These are phyloP conservation scores for Hordeum vulgare DNA, from an alignment of 176 grass and related monocot genomes.

Conservation along the genomic window DNA sequence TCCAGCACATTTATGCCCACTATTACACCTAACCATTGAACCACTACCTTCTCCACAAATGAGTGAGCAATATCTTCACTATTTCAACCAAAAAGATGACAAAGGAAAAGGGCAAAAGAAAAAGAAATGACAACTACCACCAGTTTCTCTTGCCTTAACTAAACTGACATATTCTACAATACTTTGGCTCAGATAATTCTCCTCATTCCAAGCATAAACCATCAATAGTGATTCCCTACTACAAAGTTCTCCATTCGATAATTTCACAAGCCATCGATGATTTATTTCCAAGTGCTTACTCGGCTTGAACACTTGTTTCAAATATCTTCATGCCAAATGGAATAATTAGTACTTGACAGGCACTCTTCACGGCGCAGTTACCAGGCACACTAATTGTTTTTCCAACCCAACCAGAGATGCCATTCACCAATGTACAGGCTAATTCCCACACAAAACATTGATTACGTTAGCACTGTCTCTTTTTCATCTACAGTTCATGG, in stretches of 20 bases:
- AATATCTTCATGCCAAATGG: not conserved
- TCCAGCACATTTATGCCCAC: constrained; percentile 37
- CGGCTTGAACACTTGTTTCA: not conserved
- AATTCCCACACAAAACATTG: not conserved
- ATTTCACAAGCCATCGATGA: not conserved
- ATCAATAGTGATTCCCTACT: not conserved
- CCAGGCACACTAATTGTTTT: not conserved
- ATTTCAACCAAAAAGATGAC: constrained; percentile 25
- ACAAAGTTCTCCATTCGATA: not conserved
- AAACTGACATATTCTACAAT: no score
- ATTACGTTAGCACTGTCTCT: not conserved
- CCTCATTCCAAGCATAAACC: not conserved
- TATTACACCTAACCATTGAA: constrained; percentile 31
- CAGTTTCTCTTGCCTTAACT: constrained; percentile 22
- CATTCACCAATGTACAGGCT: not conserved
- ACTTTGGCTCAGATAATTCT: constrained; percentile 21
- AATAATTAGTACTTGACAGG: no score
- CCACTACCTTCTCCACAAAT: constrained; percentile 26
- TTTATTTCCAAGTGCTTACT: not conserved
- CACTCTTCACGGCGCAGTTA: no score
- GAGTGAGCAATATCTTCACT: constrained; percentile 24
- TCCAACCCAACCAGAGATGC: not conserved
- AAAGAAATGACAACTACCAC: constrained; percentile 40
- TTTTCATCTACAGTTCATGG: not conserved
- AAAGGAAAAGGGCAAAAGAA: constrained; percentile 16